Conservation (phyloP, 805 yeast genomes). For the Wickerhamomyces pijperi region DNA sequence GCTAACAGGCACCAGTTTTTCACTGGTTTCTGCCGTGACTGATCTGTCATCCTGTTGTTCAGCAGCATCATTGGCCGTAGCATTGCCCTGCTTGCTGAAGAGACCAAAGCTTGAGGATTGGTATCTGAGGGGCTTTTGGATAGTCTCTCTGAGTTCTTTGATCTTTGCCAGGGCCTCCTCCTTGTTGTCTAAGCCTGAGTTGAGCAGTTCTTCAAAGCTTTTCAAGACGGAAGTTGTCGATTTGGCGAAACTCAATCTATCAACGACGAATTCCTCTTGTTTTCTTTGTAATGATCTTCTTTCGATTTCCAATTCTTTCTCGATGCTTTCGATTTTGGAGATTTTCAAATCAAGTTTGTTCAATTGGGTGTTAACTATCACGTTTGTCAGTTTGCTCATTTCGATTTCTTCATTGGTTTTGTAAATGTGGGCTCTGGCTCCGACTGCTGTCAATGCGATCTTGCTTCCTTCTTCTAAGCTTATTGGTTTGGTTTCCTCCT, state of each 20-base stretch:
- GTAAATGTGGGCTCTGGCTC: conserved; percentile 69
- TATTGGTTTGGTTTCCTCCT: conserved; percentile 24
- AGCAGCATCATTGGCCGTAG: conserved; percentile 8
- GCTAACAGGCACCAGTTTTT: conserved; percentile 42
- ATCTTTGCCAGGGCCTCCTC: conserved; percentile 8
- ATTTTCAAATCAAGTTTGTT: conserved; percentile 57
- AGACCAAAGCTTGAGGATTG: conserved; percentile 17
- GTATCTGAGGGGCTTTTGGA: conserved; percentile 21
- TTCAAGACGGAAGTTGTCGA: conserved; percentile 38
- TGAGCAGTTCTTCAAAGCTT: conserved; percentile 31
- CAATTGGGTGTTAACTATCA: conserved; percentile 50
- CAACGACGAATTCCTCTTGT: conserved; percentile 57
- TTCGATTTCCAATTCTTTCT: conserved; percentile 55
- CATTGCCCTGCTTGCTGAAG: conserved; percentile 3
- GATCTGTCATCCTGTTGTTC: conserved; percentile 9
- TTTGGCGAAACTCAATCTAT: conserved; percentile 55
- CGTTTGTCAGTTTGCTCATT: conserved; percentile 46
- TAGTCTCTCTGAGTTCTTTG: conserved; percentile 15
- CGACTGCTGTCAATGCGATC: conserved; percentile 25
- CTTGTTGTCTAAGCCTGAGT: conserved; percentile 1
- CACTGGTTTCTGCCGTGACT: conserved; percentile 20
- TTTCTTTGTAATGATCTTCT: conserved; percentile 46
- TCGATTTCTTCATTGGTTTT: conserved; percentile 75
- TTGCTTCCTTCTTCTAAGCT: conserved; percentile 20
- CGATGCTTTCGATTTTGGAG: conserved; percentile 45